phyloP scores from a whole-genome alignment of 2,329 filamentous ascomycete species.

The Fusarium sp. region DNA sequence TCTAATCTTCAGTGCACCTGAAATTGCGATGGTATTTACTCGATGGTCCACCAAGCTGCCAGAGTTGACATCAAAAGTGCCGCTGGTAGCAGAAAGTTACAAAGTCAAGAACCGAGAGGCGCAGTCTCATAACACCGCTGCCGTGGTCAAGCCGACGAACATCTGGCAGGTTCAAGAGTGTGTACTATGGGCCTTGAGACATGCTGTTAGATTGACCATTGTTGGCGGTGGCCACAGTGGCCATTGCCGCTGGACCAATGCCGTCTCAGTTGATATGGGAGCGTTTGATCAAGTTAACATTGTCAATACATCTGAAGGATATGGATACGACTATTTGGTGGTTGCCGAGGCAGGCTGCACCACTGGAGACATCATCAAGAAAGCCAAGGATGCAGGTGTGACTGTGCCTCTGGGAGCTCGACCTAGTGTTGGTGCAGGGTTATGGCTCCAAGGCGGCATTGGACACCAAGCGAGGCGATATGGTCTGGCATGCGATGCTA shows the following conservation, averaged over 20 bases:
- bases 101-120: slow-evolving; percentile 67
- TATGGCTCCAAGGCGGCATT: slow-evolving; percentile 76
- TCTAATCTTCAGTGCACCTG: slow-evolving; percentile 64
- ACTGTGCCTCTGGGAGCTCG: slow-evolving; percentile 71
- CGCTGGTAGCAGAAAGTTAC: slow-evolving; percentile 47
- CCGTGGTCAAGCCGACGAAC: slow-evolving; percentile 61
- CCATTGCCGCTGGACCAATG: slow-evolving; percentile 66
- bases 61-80: slow-evolving; percentile 59
- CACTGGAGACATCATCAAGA: slow-evolving; percentile 65
- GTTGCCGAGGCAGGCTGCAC: slow-evolving; percentile 69
- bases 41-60: slow-evolving; percentile 58
- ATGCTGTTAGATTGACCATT: slow-evolving; percentile 61
- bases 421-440: slow-evolving; percentile 72
- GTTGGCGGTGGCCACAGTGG: slow-evolving; percentile 71
- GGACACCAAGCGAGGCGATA: slow-evolving; percentile 68
- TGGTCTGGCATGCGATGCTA: slow-evolving; percentile 70
- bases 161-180: slow-evolving; percentile 66
- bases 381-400: slow-evolving; percentile 61
- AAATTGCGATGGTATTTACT: slow-evolving; percentile 66
- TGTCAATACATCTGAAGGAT: slow-evolving; percentile 44
- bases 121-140: slow-evolving; percentile 58
- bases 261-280: slow-evolving; percentile 70
- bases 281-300: slow-evolving; percentile 66
- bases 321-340: slow-evolving; percentile 53
- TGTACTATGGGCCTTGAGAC: slow-evolving; percentile 67